phyloP scores from a whole-genome alignment of 441 rosid genomes.

The Isatis lusitanica region DNA sequence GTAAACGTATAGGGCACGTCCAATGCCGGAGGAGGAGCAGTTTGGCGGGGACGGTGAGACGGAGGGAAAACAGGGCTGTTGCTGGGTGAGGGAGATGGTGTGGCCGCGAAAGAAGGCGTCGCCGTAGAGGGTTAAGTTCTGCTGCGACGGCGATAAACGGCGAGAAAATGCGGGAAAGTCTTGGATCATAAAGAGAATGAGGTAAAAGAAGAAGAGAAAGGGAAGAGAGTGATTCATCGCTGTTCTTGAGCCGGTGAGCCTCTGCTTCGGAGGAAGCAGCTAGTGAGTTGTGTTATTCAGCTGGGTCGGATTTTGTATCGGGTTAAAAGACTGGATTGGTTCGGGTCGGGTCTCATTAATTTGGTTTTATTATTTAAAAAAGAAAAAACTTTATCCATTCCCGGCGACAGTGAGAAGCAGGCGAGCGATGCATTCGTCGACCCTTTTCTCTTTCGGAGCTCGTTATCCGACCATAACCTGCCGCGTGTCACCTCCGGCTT shows the following conservation, averaged over 20 bases:
- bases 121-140: constrained; percentile 67
- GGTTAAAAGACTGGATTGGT: background rate
- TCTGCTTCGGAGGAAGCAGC: background rate
- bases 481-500: constrained; percentile 39
- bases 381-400: constrained; percentile 47
- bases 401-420: constrained; percentile 30
- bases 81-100: constrained; percentile 68
- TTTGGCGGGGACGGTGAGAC: constrained; percentile 20
- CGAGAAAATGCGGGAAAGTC: constrained; percentile 38
- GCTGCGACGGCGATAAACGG: constrained; percentile 34
- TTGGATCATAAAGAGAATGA: constrained; percentile 38
- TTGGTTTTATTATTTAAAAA: background rate
- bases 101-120: constrained; percentile 54
- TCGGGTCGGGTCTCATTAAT: background rate
- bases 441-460: constrained; percentile 44
- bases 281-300: background rate
- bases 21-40: constrained; percentile 42
- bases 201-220: constrained; percentile 38
- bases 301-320: background rate
- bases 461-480: constrained; percentile 46
- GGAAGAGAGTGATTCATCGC: constrained; percentile 34
- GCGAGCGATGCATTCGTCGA: constrained; percentile 47
- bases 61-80: constrained; percentile 40
- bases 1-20: constrained; percentile 61
- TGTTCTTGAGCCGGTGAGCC: background rate